A percentile compares a stretch with the other conserved stretches of the same genome.
phyloP scores from a whole-genome alignment of 148 eudicot genomes.

The Chenopodium quinoa region DNA sequence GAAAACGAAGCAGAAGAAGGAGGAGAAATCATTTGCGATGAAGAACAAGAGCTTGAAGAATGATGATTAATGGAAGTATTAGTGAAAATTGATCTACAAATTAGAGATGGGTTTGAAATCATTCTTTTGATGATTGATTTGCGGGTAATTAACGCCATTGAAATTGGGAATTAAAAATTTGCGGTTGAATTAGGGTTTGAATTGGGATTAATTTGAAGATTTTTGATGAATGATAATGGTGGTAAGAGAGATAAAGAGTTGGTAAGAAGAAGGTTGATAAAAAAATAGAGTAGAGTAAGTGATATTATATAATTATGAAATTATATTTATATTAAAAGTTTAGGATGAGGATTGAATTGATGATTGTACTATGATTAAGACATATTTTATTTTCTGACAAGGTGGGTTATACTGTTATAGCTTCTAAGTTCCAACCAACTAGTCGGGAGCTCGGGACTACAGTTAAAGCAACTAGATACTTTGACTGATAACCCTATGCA shows the following conservation, averaged over 20 bases:
- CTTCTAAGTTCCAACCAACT: no score
- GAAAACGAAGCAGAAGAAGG: not conserved
- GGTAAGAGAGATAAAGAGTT: not conserved
- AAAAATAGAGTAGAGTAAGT: not conserved
- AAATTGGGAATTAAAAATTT: not conserved
- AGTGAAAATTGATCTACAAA: not conserved
- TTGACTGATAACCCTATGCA: no score
- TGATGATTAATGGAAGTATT: not conserved
- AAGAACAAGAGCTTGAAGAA: not conserved
- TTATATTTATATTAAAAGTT: no score
- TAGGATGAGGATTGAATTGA: no score
- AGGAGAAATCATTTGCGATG: not conserved
- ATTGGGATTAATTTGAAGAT: not conserved
- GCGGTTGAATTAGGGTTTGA: not conserved
- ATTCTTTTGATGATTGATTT: slow-evolving; percentile 22
- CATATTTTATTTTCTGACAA: no score
- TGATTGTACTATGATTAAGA: no score
- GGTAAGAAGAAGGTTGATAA: not conserved
- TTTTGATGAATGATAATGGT: slow-evolving; percentile 1
- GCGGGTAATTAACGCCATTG: slow-evolving; percentile 27
- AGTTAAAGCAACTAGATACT: no score
- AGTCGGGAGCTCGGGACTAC: no score
- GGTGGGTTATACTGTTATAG: no score
- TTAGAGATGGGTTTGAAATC: not conserved
- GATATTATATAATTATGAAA: not conserved